A percentile compares a stretch with the other conserved stretches of the same genome.
Evolutionary conservation across 768 basidiomycete species (phyloP).

Genomic region (Lyophyllum decastes): DNA sequence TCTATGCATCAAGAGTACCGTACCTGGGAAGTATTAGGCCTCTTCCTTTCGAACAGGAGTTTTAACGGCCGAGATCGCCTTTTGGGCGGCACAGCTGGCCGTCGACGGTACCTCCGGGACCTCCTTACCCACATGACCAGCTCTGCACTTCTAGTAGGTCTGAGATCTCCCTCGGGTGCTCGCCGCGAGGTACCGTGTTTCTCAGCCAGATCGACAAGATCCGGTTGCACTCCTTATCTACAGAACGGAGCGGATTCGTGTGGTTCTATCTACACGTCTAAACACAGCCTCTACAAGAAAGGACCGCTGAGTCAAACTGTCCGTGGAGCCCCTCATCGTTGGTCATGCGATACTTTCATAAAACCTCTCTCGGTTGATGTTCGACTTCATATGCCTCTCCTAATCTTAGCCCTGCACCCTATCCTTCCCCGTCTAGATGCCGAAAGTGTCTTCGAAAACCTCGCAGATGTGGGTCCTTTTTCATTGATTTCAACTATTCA

Average conservation of each 20-base stretch:
- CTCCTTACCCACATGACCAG: neutral
- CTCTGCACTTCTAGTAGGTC: neutral
- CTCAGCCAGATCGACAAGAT: neutral
- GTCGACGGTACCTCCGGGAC: neutral
- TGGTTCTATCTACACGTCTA: neutral
- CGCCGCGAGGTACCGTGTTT: neutral
- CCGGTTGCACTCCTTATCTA: neutral
- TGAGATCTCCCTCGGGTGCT: neutral
- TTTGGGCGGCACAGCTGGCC: neutral
- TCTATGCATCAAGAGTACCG: neutral
- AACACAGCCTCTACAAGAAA: neutral
- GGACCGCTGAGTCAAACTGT: neutral
- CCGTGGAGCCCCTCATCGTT: neutral
- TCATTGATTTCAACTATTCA: neutral
- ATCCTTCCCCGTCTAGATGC: neutral
- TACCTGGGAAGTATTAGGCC: neutral
- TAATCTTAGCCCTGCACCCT: neutral
- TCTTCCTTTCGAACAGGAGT: neutral
- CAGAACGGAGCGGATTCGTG: neutral
- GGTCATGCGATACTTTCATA: conserved; percentile 5
- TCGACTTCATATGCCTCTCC: neutral
- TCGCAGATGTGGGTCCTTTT: neutral
- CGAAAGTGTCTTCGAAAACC: neutral
- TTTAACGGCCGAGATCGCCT: neutral
- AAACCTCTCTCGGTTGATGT: neutral